Evolutionary conservation across 2,329 filamentous ascomycete genomes (phyloP), one percentile per base, ranked within the genome.

Genomic region (Botrytis tulipae): DNA sequence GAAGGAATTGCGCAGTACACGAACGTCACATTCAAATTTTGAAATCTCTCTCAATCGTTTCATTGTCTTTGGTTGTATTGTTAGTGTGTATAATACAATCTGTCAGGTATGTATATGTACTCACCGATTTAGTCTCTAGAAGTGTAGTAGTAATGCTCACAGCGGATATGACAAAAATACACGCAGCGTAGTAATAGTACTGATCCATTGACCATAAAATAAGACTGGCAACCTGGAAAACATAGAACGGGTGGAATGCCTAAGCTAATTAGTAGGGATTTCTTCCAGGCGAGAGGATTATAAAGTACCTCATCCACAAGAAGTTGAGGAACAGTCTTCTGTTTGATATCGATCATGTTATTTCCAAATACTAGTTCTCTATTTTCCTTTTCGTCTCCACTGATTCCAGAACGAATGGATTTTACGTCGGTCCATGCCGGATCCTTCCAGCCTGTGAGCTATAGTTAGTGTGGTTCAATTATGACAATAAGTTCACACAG

Each of bases 161-260:
- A 62, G 96, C 88, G 0, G 97, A 99, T 82, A 99, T 98, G 75
- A 95, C 81, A 78, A 99, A 97, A 78, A 99, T 99, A 81, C 95
- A 97, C 25, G 91, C 87, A 7, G 96, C 96, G 82, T 99, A 99
- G 84, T 98, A 99, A 82, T 98, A 99, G 82, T 99, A 99, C 79
- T 97, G 88, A 80, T 99, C 96, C 77, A 98, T 81, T 16, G 95
- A 98, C 96, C 96, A 99, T 5, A 99, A 88, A 59, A 97, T 83
- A 77, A 99, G 85, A 85, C 96, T 98, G 66, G 95, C 95, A 79
- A 98, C 91, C 83, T 99, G 96, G 81, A 99, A 99, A 73, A 99
- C 92, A 82, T 99, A 99, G 82, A 99, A 99, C 0, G 96, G 97
- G 81, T 99, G 96, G 79, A 99, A 94, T 32, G 93, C 94, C 89